Evolutionary conservation across 2,329 filamentous ascomycete genomes (phyloP).

Genomic region (Eutypa lata): DNA sequence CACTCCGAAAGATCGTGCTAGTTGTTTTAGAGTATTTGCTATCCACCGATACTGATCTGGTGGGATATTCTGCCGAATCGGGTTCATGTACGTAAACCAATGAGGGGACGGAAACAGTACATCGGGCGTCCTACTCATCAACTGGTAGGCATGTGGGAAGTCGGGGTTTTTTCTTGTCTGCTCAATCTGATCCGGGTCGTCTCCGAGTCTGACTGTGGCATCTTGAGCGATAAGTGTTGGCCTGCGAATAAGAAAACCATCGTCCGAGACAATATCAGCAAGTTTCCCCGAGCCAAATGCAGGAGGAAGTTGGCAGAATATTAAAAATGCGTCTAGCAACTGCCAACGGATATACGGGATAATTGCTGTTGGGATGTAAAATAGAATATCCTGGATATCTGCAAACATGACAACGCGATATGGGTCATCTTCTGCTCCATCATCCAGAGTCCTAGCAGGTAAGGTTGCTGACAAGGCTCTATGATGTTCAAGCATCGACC

Average conservation of each 20-base stretch:
- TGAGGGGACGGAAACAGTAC: constrained; percentile 45
- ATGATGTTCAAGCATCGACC: constrained; percentile 53
- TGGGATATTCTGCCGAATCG: constrained; percentile 15
- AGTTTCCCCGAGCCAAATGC: constrained; percentile 22
- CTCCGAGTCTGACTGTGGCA: constrained; percentile 1
- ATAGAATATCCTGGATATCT: constrained; percentile 66
- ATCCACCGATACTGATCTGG: constrained; percentile 45
- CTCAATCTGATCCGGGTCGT: constrained; percentile 6
- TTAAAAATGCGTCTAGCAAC: constrained; percentile 67
- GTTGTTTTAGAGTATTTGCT: constrained; percentile 51
- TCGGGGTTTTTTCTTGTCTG: constrained; percentile 14
- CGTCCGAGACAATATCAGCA: constrained; percentile 39
- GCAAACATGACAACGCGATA: constrained; percentile 78
- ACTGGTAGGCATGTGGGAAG: constrained; percentile 19
- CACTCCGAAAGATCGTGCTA: constrained; percentile 46
- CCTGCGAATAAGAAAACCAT: constrained; percentile 48
- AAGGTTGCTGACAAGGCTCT: constrained; percentile 46
- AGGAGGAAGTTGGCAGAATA: constrained; percentile 65
- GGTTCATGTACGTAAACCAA: constrained; percentile 43
- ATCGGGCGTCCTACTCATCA: constrained; percentile 33
- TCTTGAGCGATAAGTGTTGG: constrained; percentile 24
- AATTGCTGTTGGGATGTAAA: constrained; percentile 41
- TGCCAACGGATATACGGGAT: constrained; percentile 35
- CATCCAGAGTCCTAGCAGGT: constrained; percentile 73
- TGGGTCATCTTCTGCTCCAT: constrained; percentile 73